Conservation (phyloP, 768 basidiomycete species). For the Grammothele lineata region DNA sequence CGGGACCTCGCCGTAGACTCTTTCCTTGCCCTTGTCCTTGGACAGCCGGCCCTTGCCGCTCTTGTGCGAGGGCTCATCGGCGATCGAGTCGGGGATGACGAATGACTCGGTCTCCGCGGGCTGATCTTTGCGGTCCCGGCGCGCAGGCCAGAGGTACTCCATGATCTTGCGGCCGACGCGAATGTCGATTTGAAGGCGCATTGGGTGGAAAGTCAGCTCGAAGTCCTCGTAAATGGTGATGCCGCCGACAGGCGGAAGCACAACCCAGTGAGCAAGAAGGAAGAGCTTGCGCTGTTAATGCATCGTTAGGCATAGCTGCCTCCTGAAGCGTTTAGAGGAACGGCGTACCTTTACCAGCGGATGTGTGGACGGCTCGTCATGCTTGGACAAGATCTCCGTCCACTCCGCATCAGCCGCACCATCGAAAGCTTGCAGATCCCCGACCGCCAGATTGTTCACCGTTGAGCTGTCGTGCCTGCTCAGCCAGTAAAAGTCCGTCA, state of each 20-base stretch:
- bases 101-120: slow-evolving; percentile 11
- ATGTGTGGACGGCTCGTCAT: slow-evolving; percentile 65
- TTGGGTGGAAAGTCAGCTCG: slow-evolving; percentile 77
- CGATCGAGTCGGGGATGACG: slow-evolving; percentile 8
- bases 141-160: slow-evolving; percentile 83
- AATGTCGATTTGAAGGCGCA: slow-evolving; percentile 84
- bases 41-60: too few species aligned
- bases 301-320: background rate
- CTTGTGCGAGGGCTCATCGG: background rate
- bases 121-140: slow-evolving; percentile 37
- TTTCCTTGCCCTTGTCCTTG: background rate
- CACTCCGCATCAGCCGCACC: slow-evolving; percentile 77
- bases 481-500: slow-evolving; percentile 78
- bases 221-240: slow-evolving; percentile 87
- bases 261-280: slow-evolving; percentile 72
- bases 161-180: slow-evolving; percentile 75
- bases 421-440: slow-evolving; percentile 82
- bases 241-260: slow-evolving; percentile 88
- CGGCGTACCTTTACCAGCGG: slow-evolving; percentile 66
- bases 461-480: slow-evolving; percentile 86
- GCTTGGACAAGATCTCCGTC: slow-evolving; percentile 83
- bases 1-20: slow-evolving; percentile 2
- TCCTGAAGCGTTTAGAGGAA: slow-evolving; percentile 10
- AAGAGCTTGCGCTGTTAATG: slow-evolving; percentile 60
- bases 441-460: slow-evolving; percentile 68